Percentiles rank a stretch among this genome's conserved stretches.
Conservation (phyloP, 306 rosid species). For the Corylus heterophylla region DNA sequence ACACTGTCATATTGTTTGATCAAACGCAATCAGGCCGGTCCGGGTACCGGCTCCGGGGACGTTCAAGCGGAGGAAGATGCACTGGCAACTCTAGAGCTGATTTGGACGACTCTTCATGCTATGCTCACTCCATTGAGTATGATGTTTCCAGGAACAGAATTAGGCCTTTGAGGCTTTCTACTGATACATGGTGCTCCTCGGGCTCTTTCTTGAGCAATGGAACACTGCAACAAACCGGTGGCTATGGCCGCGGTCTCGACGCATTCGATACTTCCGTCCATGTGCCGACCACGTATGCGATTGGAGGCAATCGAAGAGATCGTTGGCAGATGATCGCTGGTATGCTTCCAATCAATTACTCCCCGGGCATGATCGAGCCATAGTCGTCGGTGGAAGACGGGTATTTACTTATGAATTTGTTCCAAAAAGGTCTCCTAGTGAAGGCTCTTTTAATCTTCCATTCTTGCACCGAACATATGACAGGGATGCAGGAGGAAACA, state of each 20-base stretch:
- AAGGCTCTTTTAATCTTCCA: slow-evolving; percentile 50
- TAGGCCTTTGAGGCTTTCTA: slow-evolving; percentile 52
- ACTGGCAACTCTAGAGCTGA: slow-evolving; percentile 13
- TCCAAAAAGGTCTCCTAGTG: slow-evolving; percentile 44
- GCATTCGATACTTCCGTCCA: slow-evolving; percentile 48
- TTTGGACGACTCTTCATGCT: slow-evolving; percentile 53
- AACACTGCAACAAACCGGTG: slow-evolving; percentile 68
- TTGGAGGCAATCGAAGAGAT: slow-evolving; percentile 46
- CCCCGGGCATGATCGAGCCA: slow-evolving; percentile 51
- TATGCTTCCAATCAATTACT: slow-evolving; percentile 64
- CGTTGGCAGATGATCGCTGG: slow-evolving; percentile 58
- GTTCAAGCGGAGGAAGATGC: slow-evolving; percentile 44
- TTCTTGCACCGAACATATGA: slow-evolving; percentile 59
- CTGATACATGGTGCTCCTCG: slow-evolving; percentile 90
- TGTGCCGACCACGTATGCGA: slow-evolving; percentile 52
- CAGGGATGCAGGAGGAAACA: slow-evolving; percentile 42
- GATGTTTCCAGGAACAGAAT: slow-evolving; percentile 50
- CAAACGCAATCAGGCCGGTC: slow-evolving; percentile 66
- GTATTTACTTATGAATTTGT: slow-evolving; percentile 60
- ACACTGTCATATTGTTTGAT: slow-evolving; percentile 70
- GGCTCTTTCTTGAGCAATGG: slow-evolving; percentile 75
- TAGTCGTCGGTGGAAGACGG: slow-evolving; percentile 76
- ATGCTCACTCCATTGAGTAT: slow-evolving; percentile 82
- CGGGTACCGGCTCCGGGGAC: slow-evolving; percentile 44
- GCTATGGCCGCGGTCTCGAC: slow-evolving; percentile 48